Percentiles rank a stretch among this genome's conserved stretches.
Conservation (phyloP, 305 asterid genomes). For the Fraxinus xanthoxyloides region DNA sequence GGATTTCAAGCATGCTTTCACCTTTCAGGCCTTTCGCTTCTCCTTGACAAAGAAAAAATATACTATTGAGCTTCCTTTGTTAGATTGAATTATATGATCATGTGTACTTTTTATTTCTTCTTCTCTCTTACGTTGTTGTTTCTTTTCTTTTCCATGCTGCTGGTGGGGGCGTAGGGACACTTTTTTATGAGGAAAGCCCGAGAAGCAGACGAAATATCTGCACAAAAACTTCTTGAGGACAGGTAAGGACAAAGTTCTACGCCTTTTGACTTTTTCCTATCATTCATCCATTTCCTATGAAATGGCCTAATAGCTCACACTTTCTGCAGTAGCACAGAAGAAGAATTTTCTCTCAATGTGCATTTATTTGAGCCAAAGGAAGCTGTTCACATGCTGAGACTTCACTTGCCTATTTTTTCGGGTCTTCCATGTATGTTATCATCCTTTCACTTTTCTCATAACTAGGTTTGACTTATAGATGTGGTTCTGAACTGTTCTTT, state of each 20-base stretch:
- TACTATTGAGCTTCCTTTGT: not conserved
- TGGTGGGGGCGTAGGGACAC: conserved; percentile 52
- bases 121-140: conserved; percentile 9
- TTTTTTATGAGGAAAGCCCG: conserved; percentile 67
- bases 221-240: conserved; percentile 45
- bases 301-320: conserved; percentile 9
- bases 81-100: not conserved
- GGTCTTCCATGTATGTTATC: conserved; percentile 63
- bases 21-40: not conserved
- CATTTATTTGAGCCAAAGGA: conserved; percentile 58
- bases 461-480: conserved; percentile 9
- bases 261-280: conserved; percentile 12
- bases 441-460: conserved; percentile 16
- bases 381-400: conserved; percentile 48
- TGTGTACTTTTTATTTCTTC: not conserved
- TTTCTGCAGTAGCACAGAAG: conserved; percentile 55
- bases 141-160: not conserved
- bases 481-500: conserved; percentile 14
- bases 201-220: conserved; percentile 75
- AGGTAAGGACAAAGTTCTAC: conserved; percentile 42
- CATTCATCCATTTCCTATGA: conserved; percentile 17
- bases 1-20: not conserved
- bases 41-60: not conserved
- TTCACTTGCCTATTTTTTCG: conserved; percentile 42
- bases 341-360: conserved; percentile 44